Conservation (phyloP, 129 eudicot species). For the Tanacetum coccineum region DNA sequence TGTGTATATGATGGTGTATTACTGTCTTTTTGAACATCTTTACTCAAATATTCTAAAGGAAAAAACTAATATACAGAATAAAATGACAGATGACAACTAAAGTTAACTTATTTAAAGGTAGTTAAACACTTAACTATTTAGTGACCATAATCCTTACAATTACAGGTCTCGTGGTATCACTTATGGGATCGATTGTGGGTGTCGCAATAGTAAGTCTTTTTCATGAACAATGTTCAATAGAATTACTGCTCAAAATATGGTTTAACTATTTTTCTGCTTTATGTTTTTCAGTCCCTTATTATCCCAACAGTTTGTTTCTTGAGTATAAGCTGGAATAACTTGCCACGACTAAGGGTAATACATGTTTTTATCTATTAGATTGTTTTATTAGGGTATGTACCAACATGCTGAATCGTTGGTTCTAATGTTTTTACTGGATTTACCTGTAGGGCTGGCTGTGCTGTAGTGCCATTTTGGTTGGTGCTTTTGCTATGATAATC, state of each 20-base stretch:
- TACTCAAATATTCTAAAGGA: not conserved
- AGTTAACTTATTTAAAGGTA: no score
- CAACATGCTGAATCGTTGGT: not conserved
- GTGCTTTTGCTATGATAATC: not conserved
- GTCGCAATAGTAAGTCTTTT: not conserved
- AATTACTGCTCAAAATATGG: not conserved
- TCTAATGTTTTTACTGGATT: not conserved
- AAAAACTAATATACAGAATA: not conserved
- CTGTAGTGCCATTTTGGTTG: not conserved
- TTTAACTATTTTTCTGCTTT: not conserved
- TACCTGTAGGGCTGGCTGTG: not conserved
- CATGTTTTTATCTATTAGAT: not conserved
- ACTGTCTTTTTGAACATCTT: not conserved
- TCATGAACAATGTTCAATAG: not conserved
- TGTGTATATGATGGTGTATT: not conserved
- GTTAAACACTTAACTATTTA: not conserved
- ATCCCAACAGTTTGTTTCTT: constrained; percentile 1
- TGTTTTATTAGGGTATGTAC: not conserved
- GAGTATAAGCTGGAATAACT: not conserved
- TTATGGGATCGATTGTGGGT: not conserved
- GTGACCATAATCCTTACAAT: not conserved
- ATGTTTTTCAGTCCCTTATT: not conserved
- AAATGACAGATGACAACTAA: not conserved
- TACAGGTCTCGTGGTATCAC: not conserved
- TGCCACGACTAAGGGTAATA: constrained; percentile 1